Evolutionary conservation across 2,329 filamentous ascomycete genomes (phyloP), one percentile per base, ranked within the genome.

Genomic region (Cordyceps militaris): DNA sequence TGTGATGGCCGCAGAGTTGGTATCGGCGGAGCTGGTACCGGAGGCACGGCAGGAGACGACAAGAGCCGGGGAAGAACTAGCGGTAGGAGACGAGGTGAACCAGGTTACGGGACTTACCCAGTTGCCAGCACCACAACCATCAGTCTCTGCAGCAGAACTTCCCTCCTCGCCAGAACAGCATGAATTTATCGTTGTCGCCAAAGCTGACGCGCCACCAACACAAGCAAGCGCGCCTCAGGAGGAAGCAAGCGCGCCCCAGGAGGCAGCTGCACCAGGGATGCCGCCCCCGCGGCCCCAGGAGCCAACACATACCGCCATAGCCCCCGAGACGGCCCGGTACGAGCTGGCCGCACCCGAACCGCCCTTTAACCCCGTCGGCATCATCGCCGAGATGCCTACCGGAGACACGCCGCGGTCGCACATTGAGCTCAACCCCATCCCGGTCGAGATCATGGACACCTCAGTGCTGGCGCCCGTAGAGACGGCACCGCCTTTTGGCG

Each of bases 361-460:
- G 3, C 55, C 55, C 4, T 72, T 68, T 14, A 67, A 76, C 36
- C 76, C 78, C 0, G 69, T 79, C 1, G 77, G 77, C 1, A 42
- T 73, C 16, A 66, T 80, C 23, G 73, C 77, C 3, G 78, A 81
- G 65, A 75, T 81, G 69, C 65, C 75, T 5, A 79, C 75, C 10
- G 72, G 74, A 19, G 64, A 71, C 23, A 79, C 77, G 0, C 71
- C 69, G 0, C 61, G 61, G 8, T 74, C 77, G 7, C 65, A 66
- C 1, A 69, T 74, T 6, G 77, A 80, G 60, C 67, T 65, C 13
- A 68, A 78, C 42, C 77, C 77, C 0, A 66, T 73, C 0, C 74
- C 76, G 0, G 70, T 78, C 3, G 78, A 80, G 63, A 72, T 80
- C 61, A 72, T 69, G 1, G 74, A 73, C 48, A 70, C 70, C 26